These are phyloP conservation scores for Boletus fagicola DNA, from an alignment of 768 basidiomycete genomes.

Conservation along the genomic window DNA sequence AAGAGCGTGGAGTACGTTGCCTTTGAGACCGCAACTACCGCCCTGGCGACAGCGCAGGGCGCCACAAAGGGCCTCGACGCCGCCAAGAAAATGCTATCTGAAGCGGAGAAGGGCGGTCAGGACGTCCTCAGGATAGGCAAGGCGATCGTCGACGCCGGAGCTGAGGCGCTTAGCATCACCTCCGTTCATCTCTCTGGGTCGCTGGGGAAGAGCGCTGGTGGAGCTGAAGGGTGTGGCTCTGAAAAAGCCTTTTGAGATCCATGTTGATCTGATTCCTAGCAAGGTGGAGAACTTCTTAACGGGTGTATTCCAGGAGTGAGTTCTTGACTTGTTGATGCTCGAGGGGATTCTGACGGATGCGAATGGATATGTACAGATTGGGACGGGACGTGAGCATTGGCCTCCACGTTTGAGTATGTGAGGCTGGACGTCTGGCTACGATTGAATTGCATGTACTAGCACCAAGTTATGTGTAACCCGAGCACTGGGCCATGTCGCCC, in stretches of 20 bases:
- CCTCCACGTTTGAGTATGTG: background rate
- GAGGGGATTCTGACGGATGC: background rate
- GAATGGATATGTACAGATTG: background rate
- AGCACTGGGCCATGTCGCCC: background rate
- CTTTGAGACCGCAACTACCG: background rate
- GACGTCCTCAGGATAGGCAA: background rate
- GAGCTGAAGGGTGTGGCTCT: slow-evolving; percentile 1
- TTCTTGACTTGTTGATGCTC: background rate
- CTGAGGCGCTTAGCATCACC: background rate
- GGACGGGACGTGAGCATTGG: background rate
- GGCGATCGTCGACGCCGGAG: background rate
- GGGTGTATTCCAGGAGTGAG: background rate
- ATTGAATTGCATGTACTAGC: background rate
- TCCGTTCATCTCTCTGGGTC: slow-evolving; percentile 6
- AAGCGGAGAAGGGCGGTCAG: background rate
- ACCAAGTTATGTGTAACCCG: background rate
- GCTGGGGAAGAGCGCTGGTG: background rate
- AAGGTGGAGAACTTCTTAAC: background rate
- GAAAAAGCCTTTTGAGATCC: background rate
- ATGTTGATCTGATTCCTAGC: background rate
- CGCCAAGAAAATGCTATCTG: background rate
- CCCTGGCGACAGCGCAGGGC: background rate
- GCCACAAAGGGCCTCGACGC: background rate
- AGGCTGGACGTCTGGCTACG: background rate
- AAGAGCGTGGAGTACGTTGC: slow-evolving; percentile 1